Evolutionary conservation across 371 early-diverging fungal species (phyloP).

Genomic region (Mortierella sp.): DNA sequence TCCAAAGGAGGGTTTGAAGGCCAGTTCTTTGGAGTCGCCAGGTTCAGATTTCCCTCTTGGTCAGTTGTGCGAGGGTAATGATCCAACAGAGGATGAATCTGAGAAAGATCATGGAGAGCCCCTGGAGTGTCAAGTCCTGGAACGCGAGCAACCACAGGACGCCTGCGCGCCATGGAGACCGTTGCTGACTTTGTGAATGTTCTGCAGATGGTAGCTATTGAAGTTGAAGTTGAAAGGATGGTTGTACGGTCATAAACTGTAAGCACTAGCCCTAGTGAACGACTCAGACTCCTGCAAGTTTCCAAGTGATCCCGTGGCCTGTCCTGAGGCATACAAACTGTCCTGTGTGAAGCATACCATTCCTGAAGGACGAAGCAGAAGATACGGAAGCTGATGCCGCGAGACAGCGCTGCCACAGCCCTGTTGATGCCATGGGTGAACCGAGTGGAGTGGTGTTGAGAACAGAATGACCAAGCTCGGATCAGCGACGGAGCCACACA

Average conservation of each 20-base stretch:
- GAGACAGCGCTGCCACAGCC: slow-evolving; percentile 47
- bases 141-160: slow-evolving; percentile 20
- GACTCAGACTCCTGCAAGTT: background rate
- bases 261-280: background rate
- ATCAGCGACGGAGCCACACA: background rate
- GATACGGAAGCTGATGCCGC: slow-evolving; percentile 28
- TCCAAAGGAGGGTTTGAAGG: slow-evolving; percentile 43
- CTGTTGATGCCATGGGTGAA: slow-evolving; percentile 39
- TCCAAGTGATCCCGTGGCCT: background rate
- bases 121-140: slow-evolving; percentile 26
- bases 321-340: background rate
- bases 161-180: slow-evolving; percentile 36
- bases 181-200: slow-evolving; percentile 25
- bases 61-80: slow-evolving; percentile 42
- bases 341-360: slow-evolving; percentile 19
- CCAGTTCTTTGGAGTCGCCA: slow-evolving; percentile 41
- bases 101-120: slow-evolving; percentile 41
- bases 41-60: slow-evolving; percentile 28
- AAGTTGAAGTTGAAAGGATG: background rate
- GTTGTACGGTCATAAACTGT: background rate
- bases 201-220: slow-evolving; percentile 10
- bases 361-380: slow-evolving; percentile 17
- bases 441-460: background rate
- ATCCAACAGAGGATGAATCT: slow-evolving; percentile 51
- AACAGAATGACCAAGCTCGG: background rate